Evolutionary conservation across 1,284 basidiomycete species (phyloP).

Genomic region (Ganoderma lingzhi): DNA sequence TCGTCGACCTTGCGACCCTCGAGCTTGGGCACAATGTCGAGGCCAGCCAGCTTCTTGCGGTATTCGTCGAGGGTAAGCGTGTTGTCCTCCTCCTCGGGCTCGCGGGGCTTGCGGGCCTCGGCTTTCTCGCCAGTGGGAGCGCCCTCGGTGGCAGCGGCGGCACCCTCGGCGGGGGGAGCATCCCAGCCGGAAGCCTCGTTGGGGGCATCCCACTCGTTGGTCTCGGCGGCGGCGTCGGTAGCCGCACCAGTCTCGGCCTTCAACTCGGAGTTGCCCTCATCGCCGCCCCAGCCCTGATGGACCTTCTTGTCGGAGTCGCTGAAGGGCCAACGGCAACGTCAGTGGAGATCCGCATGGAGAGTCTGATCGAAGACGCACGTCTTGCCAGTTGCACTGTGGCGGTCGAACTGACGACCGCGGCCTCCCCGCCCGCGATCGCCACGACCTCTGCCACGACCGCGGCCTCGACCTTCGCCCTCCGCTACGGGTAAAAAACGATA

Average conservation of each 20-base stretch:
- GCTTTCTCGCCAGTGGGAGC: conserved; percentile 45
- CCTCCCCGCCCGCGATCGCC: conserved; percentile 59
- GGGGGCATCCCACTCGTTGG: conserved; percentile 53
- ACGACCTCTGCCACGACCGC: conserved; percentile 54
- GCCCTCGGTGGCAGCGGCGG: conserved; percentile 41
- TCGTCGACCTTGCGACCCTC: conserved; percentile 73
- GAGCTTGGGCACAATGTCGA: conserved; percentile 68
- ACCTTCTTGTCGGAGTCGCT: conserved; percentile 94
- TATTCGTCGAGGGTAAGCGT: conserved; percentile 90
- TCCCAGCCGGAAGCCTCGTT: conserved; percentile 46
- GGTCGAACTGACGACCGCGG: conserved; percentile 80
- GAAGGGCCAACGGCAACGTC: conserved; percentile 26
- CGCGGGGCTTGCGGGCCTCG: conserved; percentile 52
- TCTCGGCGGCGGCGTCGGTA: conserved; percentile 46
- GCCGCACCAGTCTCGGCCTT: conserved; percentile 71
- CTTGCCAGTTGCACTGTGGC: conserved; percentile 85
- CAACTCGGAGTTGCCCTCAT: conserved; percentile 82
- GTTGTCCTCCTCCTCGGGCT: conserved; percentile 91
- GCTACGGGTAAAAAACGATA: conserved; percentile 43
- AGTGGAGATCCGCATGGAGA: neutral
- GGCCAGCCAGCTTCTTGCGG: conserved; percentile 74
- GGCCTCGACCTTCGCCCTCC: conserved; percentile 59
- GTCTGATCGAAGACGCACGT: conserved; percentile 54
- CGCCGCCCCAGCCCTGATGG: conserved; percentile 91
- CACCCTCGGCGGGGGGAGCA: conserved; percentile 46